Evolutionary conservation across 768 basidiomycete species (phyloP).

Genomic region (Favolaschia claudopus): DNA sequence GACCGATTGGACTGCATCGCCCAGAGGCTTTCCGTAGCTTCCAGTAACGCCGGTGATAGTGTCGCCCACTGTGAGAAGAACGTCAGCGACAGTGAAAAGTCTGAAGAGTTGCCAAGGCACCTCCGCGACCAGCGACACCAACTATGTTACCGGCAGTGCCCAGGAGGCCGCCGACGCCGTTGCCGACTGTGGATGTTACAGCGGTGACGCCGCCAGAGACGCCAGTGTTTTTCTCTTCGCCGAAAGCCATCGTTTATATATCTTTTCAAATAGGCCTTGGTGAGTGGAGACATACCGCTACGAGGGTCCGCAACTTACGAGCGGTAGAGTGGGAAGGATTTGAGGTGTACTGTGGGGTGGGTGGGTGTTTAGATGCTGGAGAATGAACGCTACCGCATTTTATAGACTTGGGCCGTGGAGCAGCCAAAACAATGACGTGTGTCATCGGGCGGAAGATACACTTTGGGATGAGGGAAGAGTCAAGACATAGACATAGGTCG

Average conservation of each 20-base stretch:
- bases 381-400: too few relatives aligned
- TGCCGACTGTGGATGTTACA: slow-evolving; percentile 1
- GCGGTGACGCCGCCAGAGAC: slow-evolving; percentile 5
- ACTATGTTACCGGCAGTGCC: background rate
- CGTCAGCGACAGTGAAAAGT: background rate
- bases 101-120: background rate
- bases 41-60: background rate
- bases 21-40: background rate
- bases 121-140: background rate
- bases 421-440: too few relatives aligned
- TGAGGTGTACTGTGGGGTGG: too few relatives aligned
- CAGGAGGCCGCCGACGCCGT: background rate
- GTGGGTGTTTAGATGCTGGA: too few relatives aligned
- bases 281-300: too few relatives aligned
- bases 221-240: background rate
- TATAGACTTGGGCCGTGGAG: too few relatives aligned
- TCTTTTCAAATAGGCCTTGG: too few relatives aligned
- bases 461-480: too few relatives aligned
- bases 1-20: background rate
- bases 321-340: too few relatives aligned
- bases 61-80: background rate
- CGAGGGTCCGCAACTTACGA: too few relatives aligned
- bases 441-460: too few relatives aligned
- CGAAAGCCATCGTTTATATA: background rate
- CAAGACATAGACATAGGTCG: too few relatives aligned